Evolutionary conservation across 805 yeast species (phyloP), one percentile per base, ranked within the genome.

Genomic region (Teunomyces gatunensis): DNA sequence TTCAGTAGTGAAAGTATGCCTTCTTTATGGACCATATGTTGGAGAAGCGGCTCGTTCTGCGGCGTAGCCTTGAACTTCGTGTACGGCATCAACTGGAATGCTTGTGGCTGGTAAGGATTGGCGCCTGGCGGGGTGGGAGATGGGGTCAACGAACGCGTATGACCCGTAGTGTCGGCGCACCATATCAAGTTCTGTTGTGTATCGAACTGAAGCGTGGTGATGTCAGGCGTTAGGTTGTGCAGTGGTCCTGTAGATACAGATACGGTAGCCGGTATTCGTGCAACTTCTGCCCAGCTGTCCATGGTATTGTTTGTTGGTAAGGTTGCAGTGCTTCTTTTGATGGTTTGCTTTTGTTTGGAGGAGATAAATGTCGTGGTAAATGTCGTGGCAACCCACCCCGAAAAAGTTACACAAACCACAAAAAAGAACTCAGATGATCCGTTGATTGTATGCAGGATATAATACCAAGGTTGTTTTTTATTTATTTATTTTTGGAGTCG

Each of bases 91-190:
- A 71, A 47, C 37, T 53, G 63, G 23, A 59, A 42, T 5, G 50
- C 46, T 28, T 47, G 54, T 25, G 48, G 53, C 39, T 53, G 55
- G 49, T 53, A 57, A 2, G 63, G 58, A 21, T 58, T 49, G 40
- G 54, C 50, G 6, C 42, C 43, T 3, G 46, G 52, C 12, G 53
- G 47, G 28, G 50, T 29, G 43, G 52, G 49, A 41, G 57, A 29
- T 21, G 68, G 61, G 2, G 70, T 56, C 50, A 58, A 68, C n/a
- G 73, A 67, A 9, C 64, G 53, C 5, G 73, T 55, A 52, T 57
- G 61, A 3, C 91, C 87, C 33, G 71, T 74, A 1, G 80, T 63
- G 60, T 88, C 94, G 13, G 96, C 96, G 1, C 84, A 75, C 98
- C 98, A 92, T 1, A 91, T 61, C 39, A 94, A 69, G 55, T 91